Evolutionary conservation across 139 green algal genomes (phyloP), one percentile per base, ranked within the genome.

Genomic region (Micractinium sp.): DNA sequence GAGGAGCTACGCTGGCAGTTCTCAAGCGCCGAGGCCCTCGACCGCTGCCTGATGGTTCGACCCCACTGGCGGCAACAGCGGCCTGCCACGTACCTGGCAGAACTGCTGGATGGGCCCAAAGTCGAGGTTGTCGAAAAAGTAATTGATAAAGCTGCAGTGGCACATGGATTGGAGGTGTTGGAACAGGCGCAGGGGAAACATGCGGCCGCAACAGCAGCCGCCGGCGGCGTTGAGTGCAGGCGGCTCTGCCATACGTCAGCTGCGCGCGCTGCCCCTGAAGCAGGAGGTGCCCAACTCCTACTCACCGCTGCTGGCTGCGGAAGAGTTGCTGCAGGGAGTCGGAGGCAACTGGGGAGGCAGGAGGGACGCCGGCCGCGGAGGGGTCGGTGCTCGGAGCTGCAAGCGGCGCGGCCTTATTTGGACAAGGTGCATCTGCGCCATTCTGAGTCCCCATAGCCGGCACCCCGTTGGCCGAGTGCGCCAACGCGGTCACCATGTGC

Each of bases 61-160:
- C 25, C 79, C 67, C 22, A 27, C 71, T 20, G 31, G 71, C 47
- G 47, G 47, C 47, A 56, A 9, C 47, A 9, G 47, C 47, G 47
- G 47, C 13, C 20, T n/a, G 56, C 81, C 63, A 33, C 83, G 29
- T 13, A 90, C 89, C 90, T 94, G 77, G 87, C 89, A 92, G 76
- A 96, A 96, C 15, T 76, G 82, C 39, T 93, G 60, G 19, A 94
- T 61, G 9, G 85, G 91, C 76, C 67, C 81, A 78, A 91, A 93
- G 20, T 95, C 91, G 27, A 95, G 80, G 47, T 92, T 87, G 38
- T 93, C 89, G 73, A 95, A 95, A 82, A 94, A 95, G 85, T 88
- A 91, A 47, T 94, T 91, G 47, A 95, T 88, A 76, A 90, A 93
- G 76, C 91, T 95, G 89, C 85, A 60, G 29, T 36, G 81, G 36